These are phyloP conservation scores for Flueggea neowawraea DNA, from an alignment of 441 rosid genomes.

Conservation along the genomic window DNA sequence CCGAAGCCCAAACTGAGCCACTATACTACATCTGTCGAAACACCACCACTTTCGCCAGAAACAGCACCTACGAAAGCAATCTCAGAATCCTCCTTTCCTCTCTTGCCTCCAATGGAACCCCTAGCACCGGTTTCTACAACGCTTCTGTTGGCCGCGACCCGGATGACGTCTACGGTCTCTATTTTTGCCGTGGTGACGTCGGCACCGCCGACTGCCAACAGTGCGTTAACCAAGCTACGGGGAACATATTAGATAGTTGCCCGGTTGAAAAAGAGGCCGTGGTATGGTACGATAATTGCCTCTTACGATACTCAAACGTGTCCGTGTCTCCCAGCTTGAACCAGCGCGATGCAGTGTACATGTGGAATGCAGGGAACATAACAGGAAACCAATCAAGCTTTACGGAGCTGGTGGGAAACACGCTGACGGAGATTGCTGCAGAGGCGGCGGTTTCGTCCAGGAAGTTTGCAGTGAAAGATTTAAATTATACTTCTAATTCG, in stretches of 20 bases:
- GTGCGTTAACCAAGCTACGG: constrained; percentile 30
- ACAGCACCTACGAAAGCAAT: constrained; percentile 33
- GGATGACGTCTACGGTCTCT: constrained; percentile 31
- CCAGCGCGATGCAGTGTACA: fast-evolving
- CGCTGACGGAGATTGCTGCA: not conserved
- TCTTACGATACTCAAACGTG: constrained; percentile 34
- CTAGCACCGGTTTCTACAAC: constrained; percentile 10
- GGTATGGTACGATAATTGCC: constrained; percentile 44
- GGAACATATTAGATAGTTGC: constrained; percentile 23
- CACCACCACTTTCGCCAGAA: constrained; percentile 17
- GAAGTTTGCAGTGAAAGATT: constrained; percentile 7
- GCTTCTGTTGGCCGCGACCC: constrained; percentile 15
- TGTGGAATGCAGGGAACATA: fast-evolving
- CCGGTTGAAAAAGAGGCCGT: constrained; percentile 23
- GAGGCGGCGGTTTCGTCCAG: not conserved
- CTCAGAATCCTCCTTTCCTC: constrained; percentile 29
- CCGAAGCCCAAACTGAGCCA: constrained; percentile 2
- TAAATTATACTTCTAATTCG: not conserved
- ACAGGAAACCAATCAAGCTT: not conserved
- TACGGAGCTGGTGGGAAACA: not conserved
- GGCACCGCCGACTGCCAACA: constrained; percentile 17
- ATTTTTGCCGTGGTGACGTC: constrained; percentile 50
- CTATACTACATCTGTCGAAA: constrained; percentile 13
- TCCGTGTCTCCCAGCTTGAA: constrained; percentile 6
- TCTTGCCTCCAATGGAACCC: constrained; percentile 27